Conservation (phyloP, 345 rosid species). For the Odontarrhena argentea region DNA sequence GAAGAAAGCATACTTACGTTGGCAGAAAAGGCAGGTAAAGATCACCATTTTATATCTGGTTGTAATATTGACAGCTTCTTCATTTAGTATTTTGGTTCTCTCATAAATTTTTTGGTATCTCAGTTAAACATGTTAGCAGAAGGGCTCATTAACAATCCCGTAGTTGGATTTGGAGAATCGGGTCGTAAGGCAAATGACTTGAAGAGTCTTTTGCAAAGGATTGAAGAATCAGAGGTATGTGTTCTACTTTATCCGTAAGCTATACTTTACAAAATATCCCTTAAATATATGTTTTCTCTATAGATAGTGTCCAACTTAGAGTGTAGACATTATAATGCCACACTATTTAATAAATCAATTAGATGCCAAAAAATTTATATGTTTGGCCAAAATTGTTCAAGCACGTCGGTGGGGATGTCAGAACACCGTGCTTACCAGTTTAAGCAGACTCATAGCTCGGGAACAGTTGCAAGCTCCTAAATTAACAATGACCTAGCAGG, state of each 20-base stretch:
- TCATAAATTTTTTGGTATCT: slow-evolving; percentile 37
- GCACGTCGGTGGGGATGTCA: background rate
- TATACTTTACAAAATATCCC: background rate
- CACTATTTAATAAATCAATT: background rate
- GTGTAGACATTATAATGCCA: background rate
- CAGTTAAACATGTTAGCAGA: slow-evolving; percentile 94
- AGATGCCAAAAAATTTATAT: slow-evolving; percentile 2
- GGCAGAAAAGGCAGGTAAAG: slow-evolving; percentile 99
- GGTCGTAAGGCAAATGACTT: slow-evolving; percentile 76
- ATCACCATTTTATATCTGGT: slow-evolving; percentile 29
- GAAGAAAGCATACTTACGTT: slow-evolving; percentile 87
- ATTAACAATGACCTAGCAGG: background rate
- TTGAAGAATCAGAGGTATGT: slow-evolving; percentile 96
- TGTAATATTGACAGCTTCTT: slow-evolving; percentile 20
- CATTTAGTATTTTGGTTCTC: slow-evolving; percentile 25
- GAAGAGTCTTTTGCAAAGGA: slow-evolving; percentile 81
- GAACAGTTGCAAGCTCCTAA: slow-evolving; percentile 10
- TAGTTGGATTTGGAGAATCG: slow-evolving; percentile 92
- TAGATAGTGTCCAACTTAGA: background rate
- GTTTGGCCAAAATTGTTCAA: background rate
- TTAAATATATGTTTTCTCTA: slow-evolving; percentile 2
- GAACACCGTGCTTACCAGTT: background rate
- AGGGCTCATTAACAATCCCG: slow-evolving; percentile 90
- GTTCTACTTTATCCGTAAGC: background rate
- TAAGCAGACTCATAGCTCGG: background rate